Percentiles rank a stretch among this genome's conserved stretches.
phyloP scores from a whole-genome alignment of 75 land plant genomes.

The Pinus taeda region DNA sequence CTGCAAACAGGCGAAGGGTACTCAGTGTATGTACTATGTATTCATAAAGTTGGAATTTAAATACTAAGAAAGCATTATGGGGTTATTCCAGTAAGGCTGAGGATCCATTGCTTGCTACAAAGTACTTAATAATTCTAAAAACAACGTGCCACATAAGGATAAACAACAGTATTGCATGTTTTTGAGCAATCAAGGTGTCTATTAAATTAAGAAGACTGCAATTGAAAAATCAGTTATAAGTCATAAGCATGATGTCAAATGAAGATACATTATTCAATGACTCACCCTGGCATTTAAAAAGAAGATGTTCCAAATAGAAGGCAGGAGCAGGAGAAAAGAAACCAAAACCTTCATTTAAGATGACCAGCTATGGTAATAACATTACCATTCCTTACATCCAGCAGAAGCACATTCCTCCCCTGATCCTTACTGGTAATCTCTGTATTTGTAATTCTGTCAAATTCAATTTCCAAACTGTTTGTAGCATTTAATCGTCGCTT shows the following conservation, averaged over 20 bases:
- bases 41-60: background rate
- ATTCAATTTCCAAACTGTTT: background rate
- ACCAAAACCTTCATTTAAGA: background rate
- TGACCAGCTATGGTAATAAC: constrained; percentile 1
- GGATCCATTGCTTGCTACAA: background rate
- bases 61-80: background rate
- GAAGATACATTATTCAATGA: background rate
- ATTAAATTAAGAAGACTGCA: background rate
- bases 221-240: background rate
- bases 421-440: constrained; percentile 2
- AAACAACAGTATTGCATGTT: background rate
- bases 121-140: background rate
- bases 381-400: constrained; percentile 95
- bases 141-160: background rate
- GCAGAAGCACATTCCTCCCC: constrained; percentile 30
- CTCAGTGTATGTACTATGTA: background rate
- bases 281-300: background rate
- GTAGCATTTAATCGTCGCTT: constrained; percentile 34
- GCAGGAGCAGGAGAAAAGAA: constrained; percentile 3
- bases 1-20: background rate
- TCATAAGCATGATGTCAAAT: background rate
- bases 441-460: background rate
- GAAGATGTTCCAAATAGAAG: background rate
- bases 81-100: background rate
- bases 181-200: background rate